Percentiles rank a stretch among this genome's conserved stretches.
These are phyloP conservation scores for Lactifluus rugatus DNA, from an alignment of 768 basidiomycete genomes.

Conservation along the genomic window DNA sequence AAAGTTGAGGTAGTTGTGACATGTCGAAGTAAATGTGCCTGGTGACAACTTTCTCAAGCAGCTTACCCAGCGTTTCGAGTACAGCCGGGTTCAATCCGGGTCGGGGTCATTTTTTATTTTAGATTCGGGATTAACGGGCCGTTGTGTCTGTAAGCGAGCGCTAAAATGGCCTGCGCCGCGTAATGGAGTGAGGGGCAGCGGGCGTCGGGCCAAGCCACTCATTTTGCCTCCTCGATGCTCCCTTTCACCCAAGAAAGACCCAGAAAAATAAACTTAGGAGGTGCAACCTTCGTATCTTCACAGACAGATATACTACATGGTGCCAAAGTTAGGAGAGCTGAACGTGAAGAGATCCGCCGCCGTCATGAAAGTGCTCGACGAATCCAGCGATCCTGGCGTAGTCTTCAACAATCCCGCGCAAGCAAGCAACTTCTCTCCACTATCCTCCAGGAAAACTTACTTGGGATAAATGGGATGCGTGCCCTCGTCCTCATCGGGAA, in stretches of 20 bases:
- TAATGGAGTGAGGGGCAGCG: background rate
- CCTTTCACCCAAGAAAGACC: conserved; percentile 42
- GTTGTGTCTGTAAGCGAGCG: too few relatives aligned
- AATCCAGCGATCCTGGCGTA: conserved; percentile 68
- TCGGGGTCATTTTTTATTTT: conserved; percentile 4
- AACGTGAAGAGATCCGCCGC: conserved; percentile 46
- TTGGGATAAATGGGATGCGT: conserved; percentile 47
- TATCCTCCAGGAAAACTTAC: conserved; percentile 44
- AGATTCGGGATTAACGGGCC: background rate
- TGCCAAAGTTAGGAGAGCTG: conserved; percentile 49
- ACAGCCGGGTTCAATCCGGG: conserved; percentile 20
- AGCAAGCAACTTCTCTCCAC: conserved; percentile 38
- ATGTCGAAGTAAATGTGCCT: too few relatives aligned
- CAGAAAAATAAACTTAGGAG: conserved; percentile 71
- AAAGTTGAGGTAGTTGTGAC: too few relatives aligned
- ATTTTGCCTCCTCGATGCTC: conserved; percentile 24
- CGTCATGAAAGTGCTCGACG: conserved; percentile 47
- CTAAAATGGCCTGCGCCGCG: background rate
- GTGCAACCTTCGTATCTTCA: conserved; percentile 40
- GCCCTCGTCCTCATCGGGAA: conserved; percentile 53
- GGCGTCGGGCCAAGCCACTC: background rate
- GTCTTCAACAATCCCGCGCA: conserved; percentile 32
- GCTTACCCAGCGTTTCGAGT: too few relatives aligned
- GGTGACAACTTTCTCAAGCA: conserved; percentile 15
- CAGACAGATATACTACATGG: conserved; percentile 50